A percentile compares a stretch with the other conserved stretches of the same genome.
Conservation (phyloP, 164 flowering plant genomes). For the Vitis labrusca region DNA sequence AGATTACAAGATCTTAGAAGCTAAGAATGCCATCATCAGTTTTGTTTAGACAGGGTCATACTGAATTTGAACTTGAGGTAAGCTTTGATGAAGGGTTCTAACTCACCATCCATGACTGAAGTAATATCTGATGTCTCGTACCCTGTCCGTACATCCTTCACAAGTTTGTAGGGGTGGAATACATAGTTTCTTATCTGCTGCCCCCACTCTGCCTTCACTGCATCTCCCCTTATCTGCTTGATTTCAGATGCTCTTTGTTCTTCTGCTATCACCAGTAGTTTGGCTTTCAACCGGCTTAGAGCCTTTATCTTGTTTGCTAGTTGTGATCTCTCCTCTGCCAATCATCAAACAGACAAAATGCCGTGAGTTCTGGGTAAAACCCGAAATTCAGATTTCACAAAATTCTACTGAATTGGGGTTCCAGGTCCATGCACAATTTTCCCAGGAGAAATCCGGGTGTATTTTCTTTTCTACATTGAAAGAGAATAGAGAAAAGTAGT, state of each 20-base stretch:
- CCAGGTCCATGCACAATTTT: not conserved
- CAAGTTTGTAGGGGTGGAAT: slow-evolving; percentile 98
- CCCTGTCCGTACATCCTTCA: slow-evolving; percentile 89
- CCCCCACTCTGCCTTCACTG: slow-evolving; percentile 98
- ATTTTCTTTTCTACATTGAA: not conserved
- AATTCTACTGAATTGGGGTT: too few species aligned
- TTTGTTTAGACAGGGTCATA: slow-evolving; percentile 16
- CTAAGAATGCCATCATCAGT: not conserved
- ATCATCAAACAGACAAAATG: not conserved
- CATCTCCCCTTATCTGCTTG: slow-evolving; percentile 90
- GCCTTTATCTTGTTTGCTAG: slow-evolving; percentile 86
- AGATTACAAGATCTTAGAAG: too few species aligned
- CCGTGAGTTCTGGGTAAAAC: not conserved
- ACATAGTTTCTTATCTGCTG: slow-evolving; percentile 96
- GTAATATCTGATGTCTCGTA: slow-evolving; percentile 75
- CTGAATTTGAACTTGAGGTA: slow-evolving; percentile 79
- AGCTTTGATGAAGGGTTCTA: slow-evolving; percentile 84
- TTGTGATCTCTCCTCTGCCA: slow-evolving; percentile 91
- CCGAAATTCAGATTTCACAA: too few species aligned
- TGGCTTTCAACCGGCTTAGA: slow-evolving; percentile 87
- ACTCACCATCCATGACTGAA: slow-evolving; percentile 97
- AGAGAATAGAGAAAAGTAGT: not conserved
- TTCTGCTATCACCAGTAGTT: slow-evolving; percentile 83
- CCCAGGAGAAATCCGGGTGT: not conserved
- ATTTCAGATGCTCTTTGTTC: slow-evolving; percentile 97